Evolutionary conservation across 805 yeast species (phyloP), one percentile per base, ranked within the genome.

Genomic region (Wickerhamomyces alni): DNA sequence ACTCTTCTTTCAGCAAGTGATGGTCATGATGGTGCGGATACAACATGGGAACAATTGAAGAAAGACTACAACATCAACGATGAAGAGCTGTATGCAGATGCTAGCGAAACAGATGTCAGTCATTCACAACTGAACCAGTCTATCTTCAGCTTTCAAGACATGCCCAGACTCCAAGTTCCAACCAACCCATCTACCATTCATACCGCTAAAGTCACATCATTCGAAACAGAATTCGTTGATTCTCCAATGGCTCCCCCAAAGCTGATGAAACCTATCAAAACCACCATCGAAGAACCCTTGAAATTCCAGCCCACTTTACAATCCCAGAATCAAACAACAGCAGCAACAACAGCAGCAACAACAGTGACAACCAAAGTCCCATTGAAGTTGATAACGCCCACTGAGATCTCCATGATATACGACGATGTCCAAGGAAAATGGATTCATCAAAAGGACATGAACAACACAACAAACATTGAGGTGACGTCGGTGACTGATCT

Each of bases 401-500:
- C 40, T 19, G 57, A 54, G 17, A 39, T 48, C 17, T 44, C 47
- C 2, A 55, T 55, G 59, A 35, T 42, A 1, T 55, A 37, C 41
- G 56, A 52, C 28, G 18, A 42, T 4, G 17, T 16, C 5, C 10
- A 28, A 17, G 39, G 40, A 18, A 46, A 43, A 37, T 55, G 59
- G 59, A 39, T 47, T 12, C 34, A 39, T 34, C 41, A 39, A 13
- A 46, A 41, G 5, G 42, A 45, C 1, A 33, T 46, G 8, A 43
- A 46, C 8, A 48, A 51, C 12, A 13, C 28, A 6, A 9, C n/a
- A 9, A 26, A 26, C 29, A 39, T 36, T 25, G 24, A 40, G 18
- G 68, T 70, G 2, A 72, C 78, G 0, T 61, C 61, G 17, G 48
- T 65, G 2, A 68, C 75, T 2, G 68, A 67, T 22, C 38, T 72